Base-by-base conservation (phyloP, 371 early-diverging fungal species). In the Apophysomyces ossiformis region DNA sequence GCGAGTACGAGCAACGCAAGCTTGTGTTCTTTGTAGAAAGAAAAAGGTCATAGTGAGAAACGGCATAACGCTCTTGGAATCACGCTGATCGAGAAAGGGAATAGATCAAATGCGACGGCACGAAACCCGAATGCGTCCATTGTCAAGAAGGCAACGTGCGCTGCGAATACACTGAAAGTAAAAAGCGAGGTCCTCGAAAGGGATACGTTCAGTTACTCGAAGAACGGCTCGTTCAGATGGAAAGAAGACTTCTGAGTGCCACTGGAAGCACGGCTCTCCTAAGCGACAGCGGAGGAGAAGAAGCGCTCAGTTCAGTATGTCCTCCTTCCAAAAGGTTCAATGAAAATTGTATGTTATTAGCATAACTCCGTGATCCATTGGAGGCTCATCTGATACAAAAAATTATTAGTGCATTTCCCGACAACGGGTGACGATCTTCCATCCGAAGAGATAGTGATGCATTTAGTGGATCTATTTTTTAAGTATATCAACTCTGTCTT, bases 171-270 rank as follows among this genome's bases (percentile, higher is more conserved):
- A 82, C 87, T 5, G 85, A 89, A n/a, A 86, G 85, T 60, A 90
- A 90, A 64, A 91, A 91, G 66, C 85, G 93, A n/a, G 92, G 92
- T 0, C 93, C 92, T 21, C 86, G 92, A 36, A 91, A 92, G 68
- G 93, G 93, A 9, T 90, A 91, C 60, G 90, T 91, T 15, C 90
- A 90, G 46, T 74, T 87, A 32, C 74, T 93, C 15, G 93, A 93
- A 65, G 85, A 83, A 65, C 81, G 91, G 56, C 74, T 93, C 37
- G 87, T 81, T 54, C 85, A 85, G 64, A 77, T 90, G 69, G 92
- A 91, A 69, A 78, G 79, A 57, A 74, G 88, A 39, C 70, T 90
- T n/a, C 18, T 50, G 72, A 58, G 73, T 43, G 11, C 39, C 39
- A 18, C 56, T 9, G 37, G 26, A 45, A 60, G 44, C 21, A 37